Percentiles rank a stretch among this genome's conserved stretches.
Conservation (phyloP, 192 early-diverging fungal species). For the Umbelopsis sp. region DNA sequence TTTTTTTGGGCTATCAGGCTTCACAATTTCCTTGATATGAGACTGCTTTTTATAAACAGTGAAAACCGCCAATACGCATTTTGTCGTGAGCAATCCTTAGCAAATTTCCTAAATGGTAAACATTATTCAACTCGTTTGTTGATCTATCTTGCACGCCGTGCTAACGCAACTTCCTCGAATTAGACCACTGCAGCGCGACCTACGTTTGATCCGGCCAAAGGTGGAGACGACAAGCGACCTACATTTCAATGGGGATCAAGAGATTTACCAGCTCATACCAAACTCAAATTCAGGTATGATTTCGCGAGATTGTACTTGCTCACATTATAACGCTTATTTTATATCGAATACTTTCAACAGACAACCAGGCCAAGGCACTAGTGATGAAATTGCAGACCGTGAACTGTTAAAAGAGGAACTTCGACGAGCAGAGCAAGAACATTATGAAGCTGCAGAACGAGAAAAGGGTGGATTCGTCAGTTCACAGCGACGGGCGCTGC, state of each 20-base stretch:
- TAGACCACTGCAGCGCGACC: constrained; percentile 73
- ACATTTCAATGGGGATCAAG: constrained; percentile 67
- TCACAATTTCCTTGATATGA: too few species aligned
- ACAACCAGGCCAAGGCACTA: constrained; percentile 66
- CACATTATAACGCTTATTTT: constrained; percentile 5
- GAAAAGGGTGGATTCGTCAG: constrained; percentile 25
- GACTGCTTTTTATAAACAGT: too few species aligned
- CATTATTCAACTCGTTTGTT: too few species aligned
- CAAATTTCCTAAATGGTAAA: too few species aligned
- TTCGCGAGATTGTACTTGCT: neutral
- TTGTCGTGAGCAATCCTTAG: too few species aligned
- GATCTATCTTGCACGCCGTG: too few species aligned
- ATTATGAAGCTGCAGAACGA: constrained; percentile 55
- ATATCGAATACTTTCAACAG: constrained; percentile 31
- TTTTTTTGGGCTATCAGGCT: too few species aligned
- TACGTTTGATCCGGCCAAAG: constrained; percentile 78
- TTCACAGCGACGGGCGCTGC: constrained; percentile 14
- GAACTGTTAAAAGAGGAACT: constrained; percentile 68
- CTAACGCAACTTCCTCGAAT: constrained; percentile 11
- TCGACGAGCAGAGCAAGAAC: constrained; percentile 64
- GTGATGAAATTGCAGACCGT: constrained; percentile 57
- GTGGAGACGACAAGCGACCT: constrained; percentile 62
- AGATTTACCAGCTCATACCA: constrained; percentile 76
- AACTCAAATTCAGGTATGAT: constrained; percentile 70
- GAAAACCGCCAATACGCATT: too few species aligned